Percentiles rank a stretch among this genome's conserved stretches.
Evolutionary conservation across 768 basidiomycete genomes (phyloP).

Genomic region (Lactarius akahatsu): DNA sequence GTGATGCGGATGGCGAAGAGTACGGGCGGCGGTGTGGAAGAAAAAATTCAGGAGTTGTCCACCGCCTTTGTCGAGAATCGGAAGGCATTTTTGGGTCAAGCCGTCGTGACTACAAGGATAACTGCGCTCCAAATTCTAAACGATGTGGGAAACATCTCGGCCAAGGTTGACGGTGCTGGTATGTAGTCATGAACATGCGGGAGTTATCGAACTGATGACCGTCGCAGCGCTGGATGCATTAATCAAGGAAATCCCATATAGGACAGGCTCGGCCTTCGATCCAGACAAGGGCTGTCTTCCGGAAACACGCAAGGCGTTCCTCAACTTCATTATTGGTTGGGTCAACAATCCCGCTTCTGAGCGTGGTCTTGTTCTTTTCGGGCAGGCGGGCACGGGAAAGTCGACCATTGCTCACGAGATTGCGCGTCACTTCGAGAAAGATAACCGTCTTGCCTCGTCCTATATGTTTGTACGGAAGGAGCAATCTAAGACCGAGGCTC

Average conservation of each 20-base stretch:
- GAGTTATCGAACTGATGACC: background rate
- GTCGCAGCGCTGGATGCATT: no score
- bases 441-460: background rate
- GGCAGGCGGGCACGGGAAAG: background rate
- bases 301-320: background rate
- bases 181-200: background rate
- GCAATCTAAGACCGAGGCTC: background rate
- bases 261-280: no score
- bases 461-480: constrained; percentile 1
- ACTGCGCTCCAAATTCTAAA: constrained; percentile 1
- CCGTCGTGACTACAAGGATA: background rate
- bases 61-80: background rate
- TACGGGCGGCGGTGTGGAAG: background rate
- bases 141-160: background rate
- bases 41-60: background rate
- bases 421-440: background rate
- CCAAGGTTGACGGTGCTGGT: background rate
- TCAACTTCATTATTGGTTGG: background rate
- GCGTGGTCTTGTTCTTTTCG: constrained; percentile 3
- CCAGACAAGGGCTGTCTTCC: no score
- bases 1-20: background rate
- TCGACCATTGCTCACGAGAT: background rate
- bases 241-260: no score
- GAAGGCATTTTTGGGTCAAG: background rate
- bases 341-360: background rate